Conservation (phyloP, 345 rosid species). For the Eucalyptus polybractea region DNA sequence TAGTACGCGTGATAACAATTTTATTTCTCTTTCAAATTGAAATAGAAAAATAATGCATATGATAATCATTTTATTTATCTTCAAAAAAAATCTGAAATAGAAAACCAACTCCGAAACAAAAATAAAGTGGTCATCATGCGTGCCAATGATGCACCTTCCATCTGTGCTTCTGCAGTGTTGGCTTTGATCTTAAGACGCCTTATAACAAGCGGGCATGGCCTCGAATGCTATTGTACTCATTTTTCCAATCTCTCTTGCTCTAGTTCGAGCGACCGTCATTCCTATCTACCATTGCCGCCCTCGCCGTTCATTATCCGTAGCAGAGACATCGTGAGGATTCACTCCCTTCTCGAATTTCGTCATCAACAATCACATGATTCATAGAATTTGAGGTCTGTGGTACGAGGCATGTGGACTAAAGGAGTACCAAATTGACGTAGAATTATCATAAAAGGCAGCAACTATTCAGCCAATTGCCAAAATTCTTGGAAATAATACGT, state of each 20-base stretch:
- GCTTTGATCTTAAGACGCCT: background rate
- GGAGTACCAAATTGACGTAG: background rate
- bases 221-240: background rate
- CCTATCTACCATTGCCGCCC: no score
- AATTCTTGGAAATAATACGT: background rate
- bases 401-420: background rate
- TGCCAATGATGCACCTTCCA: background rate
- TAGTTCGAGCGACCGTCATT: background rate
- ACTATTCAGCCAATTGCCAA: background rate
- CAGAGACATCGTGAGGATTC: background rate
- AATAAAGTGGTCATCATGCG: no score
- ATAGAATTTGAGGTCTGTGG: background rate
- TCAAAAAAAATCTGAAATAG: no score
- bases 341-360: background rate
- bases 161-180: background rate
- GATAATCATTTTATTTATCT: no score
- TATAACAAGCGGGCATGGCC: background rate
- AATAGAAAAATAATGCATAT: rapidly evolving
- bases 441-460: background rate
- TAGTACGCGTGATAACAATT: rapidly evolving
- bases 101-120: no score
- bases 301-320: background rate
- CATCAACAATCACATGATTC: background rate
- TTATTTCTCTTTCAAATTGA: no score
- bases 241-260: background rate